Evolutionary conservation across 768 basidiomycete genomes (phyloP).

Genomic region (Infundibulicybe gibba): DNA sequence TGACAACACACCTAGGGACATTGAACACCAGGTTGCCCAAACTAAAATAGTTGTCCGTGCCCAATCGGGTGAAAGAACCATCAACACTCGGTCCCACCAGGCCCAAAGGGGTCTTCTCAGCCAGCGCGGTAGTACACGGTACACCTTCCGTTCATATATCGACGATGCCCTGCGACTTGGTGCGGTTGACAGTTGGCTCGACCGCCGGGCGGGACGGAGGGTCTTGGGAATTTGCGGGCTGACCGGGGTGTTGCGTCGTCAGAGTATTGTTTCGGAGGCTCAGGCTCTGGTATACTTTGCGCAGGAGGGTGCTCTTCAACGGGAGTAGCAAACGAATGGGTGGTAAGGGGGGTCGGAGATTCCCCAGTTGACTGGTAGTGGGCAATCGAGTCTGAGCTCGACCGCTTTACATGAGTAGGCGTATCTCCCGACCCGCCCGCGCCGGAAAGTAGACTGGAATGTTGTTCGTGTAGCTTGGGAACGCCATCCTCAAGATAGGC

Average conservation of each 20-base stretch:
- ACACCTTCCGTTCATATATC: slow-evolving; percentile 39
- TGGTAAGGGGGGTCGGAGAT: slow-evolving; percentile 20
- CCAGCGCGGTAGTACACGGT: slow-evolving; percentile 46
- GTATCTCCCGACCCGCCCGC: not conserved
- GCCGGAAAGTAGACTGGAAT: not conserved
- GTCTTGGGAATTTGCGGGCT: not conserved
- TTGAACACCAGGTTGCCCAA: slow-evolving; percentile 74
- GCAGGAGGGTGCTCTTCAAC: slow-evolving; percentile 11
- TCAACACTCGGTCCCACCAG: slow-evolving; percentile 64
- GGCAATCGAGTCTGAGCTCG: slow-evolving; percentile 9
- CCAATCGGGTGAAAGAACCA: slow-evolving; percentile 79
- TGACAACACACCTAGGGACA: slow-evolving; percentile 65
- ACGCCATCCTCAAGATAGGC: slow-evolving; percentile 1
- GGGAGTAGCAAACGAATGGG: slow-evolving; percentile 23
- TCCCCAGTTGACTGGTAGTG: slow-evolving; percentile 33
- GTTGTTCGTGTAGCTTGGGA: not conserved
- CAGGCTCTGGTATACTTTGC: not conserved
- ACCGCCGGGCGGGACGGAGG: no score
- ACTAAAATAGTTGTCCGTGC: slow-evolving; percentile 70
- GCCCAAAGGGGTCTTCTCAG: slow-evolving; percentile 57
- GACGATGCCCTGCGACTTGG: slow-evolving; percentile 32
- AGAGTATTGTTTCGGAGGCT: no score
- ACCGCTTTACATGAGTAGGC: not conserved
- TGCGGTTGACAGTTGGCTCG: no score
- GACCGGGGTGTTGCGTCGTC: not conserved